A percentile compares a stretch with the other conserved stretches of the same genome.
Conservation (phyloP, 345 rosid genomes). For the Syzygium jambos region DNA sequence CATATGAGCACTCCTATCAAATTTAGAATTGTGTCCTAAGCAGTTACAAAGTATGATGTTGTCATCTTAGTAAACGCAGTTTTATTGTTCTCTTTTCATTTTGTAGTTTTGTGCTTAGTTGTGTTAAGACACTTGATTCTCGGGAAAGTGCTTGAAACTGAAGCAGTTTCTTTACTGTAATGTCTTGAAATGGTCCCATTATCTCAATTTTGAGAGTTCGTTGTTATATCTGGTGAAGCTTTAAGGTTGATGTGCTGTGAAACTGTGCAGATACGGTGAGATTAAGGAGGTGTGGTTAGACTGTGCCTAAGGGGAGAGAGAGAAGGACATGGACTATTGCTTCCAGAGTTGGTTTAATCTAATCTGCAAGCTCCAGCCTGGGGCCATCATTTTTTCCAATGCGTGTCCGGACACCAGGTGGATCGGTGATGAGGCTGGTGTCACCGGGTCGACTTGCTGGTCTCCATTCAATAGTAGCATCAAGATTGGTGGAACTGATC, state of each 20-base stretch:
- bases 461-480: constrained; percentile 61
- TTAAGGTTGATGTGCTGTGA: not conserved
- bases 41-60: not conserved
- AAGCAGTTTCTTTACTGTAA: not conserved
- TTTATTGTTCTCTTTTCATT: not conserved
- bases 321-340: constrained; percentile 62
- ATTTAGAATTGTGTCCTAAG: not conserved
- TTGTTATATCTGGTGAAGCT: not conserved
- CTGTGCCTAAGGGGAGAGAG: constrained; percentile 20
- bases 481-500: constrained; percentile 43
- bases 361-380: constrained; percentile 70
- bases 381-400: constrained; percentile 66
- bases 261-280: constrained; percentile 57
- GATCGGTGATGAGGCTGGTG: constrained; percentile 72
- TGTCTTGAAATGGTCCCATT: not conserved
- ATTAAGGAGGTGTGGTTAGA: constrained; percentile 46
- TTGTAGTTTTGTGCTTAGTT: too few species aligned
- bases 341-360: constrained; percentile 67
- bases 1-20: not conserved
- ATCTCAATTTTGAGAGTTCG: not conserved
- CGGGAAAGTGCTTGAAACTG: not conserved
- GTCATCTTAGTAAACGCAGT: not conserved
- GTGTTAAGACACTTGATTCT: not conserved
- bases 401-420: constrained; percentile 74
- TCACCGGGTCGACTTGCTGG: constrained; percentile 67